phyloP scores from a whole-genome alignment of 1,284 basidiomycete genomes.

The Leccinum variabile region DNA sequence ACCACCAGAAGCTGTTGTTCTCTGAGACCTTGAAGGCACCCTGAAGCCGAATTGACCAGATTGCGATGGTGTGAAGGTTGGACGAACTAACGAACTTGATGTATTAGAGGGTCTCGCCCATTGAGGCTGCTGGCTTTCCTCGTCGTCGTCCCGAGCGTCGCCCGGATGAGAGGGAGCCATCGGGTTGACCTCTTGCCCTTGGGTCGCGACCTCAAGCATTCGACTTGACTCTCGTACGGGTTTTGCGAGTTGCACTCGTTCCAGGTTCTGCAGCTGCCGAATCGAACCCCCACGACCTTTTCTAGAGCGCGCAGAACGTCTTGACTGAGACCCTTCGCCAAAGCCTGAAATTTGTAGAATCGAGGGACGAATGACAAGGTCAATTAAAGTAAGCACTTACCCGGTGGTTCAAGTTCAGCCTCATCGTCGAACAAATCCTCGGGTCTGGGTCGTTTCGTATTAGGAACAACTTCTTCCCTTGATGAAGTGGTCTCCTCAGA shows the following conservation, averaged over 20 bases:
- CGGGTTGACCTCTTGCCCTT: background rate
- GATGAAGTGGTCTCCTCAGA: too few species aligned
- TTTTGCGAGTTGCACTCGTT: background rate
- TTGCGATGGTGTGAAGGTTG: background rate
- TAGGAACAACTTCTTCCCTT: background rate
- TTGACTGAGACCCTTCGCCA: background rate
- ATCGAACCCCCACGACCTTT: background rate
- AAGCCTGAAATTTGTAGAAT: too few species aligned
- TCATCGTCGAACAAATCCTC: background rate
- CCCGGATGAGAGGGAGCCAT: background rate
- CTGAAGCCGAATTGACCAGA: background rate
- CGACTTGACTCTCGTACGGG: background rate
- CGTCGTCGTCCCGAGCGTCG: background rate
- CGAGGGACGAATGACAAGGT: too few species aligned
- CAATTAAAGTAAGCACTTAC: too few species aligned
- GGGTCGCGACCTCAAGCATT: background rate
- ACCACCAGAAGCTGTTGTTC: too few species aligned
- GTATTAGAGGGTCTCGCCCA: background rate
- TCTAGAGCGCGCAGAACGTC: background rate
- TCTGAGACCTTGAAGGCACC: background rate
- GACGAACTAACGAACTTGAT: background rate
- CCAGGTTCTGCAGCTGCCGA: background rate
- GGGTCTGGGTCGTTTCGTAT: background rate
- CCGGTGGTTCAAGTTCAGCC: too few species aligned
- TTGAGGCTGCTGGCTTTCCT: background rate